Percentiles rank a stretch among this genome's conserved stretches.
phyloP scores from a whole-genome alignment of 116 monocot genomes.

The Papilionanthe hybrid region DNA sequence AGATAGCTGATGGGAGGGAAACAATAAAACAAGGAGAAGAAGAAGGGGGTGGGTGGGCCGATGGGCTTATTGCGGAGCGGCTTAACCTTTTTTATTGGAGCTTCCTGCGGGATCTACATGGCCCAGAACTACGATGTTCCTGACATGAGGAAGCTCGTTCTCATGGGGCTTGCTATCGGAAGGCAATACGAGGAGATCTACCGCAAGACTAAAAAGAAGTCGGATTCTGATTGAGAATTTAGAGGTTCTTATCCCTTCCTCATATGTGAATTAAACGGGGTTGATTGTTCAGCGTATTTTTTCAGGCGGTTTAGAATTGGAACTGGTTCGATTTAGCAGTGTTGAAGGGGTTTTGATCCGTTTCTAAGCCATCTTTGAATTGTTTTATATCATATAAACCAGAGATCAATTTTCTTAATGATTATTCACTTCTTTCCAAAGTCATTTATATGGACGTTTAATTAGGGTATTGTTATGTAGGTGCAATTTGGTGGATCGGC shows the following conservation, averaged over 20 bases:
- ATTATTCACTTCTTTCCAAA: no score
- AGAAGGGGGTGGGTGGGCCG: no score
- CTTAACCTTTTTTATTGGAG: slow-evolving; percentile 20
- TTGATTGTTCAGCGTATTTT: not conserved
- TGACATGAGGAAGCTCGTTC: slow-evolving; percentile 24
- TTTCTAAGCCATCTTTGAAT: not conserved
- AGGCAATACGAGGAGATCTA: slow-evolving; percentile 34
- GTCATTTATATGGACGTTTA: no score
- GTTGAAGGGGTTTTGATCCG: not conserved
- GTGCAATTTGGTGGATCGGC: no score
- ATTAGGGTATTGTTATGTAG: no score
- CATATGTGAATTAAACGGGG: not conserved
- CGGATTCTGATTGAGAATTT: slow-evolving; percentile 6
- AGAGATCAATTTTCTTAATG: no score
- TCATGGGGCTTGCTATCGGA: slow-evolving; percentile 22
- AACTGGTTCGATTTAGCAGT: not conserved
- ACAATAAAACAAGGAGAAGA: no score
- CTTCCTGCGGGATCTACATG: slow-evolving; percentile 23
- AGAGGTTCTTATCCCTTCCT: not conserved
- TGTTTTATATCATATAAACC: no score
- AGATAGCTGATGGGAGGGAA: no score
- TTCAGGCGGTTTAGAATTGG: not conserved
- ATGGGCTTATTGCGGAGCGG: no score
- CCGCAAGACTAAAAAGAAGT: slow-evolving; percentile 27
- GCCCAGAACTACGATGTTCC: slow-evolving; percentile 47